Conservation (phyloP, 2,329 filamentous ascomycete species). For the Ceratocystis alfenasii region DNA sequence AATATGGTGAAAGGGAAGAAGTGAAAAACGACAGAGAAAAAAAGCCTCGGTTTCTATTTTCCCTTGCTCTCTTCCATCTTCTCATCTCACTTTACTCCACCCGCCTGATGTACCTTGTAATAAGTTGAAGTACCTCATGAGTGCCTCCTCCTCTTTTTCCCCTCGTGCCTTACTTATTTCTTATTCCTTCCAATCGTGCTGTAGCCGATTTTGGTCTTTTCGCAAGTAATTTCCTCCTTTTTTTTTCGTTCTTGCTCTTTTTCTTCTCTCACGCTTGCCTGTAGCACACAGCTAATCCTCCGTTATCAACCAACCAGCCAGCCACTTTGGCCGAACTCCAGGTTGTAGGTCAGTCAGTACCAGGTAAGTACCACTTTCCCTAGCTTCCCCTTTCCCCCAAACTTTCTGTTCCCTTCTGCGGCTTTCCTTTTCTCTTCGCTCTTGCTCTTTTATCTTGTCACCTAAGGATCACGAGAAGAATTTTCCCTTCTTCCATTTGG, state of each 20-base stretch:
- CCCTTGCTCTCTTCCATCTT: background rate
- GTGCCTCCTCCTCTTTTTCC: background rate
- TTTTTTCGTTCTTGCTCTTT: slow-evolving; percentile 1
- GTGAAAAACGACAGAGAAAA: background rate
- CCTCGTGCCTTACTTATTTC: background rate
- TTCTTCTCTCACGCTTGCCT: background rate
- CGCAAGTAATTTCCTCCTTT: slow-evolving; percentile 18
- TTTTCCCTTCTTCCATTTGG: background rate
- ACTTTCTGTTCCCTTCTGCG: slow-evolving; percentile 6
- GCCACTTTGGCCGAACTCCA: background rate
- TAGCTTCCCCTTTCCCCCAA: slow-evolving; percentile 11
- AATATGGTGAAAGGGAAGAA: background rate
- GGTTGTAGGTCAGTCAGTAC: background rate
- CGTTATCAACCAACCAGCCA: background rate
- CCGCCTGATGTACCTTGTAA: background rate
- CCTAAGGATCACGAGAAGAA: slow-evolving; percentile 8
- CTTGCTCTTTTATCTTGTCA: slow-evolving; percentile 12
- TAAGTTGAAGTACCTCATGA: background rate
- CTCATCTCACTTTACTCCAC: background rate
- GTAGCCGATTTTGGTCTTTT: background rate
- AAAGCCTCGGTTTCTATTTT: background rate
- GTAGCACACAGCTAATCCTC: background rate
- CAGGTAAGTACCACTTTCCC: background rate
- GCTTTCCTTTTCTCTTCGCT: slow-evolving; percentile 2
- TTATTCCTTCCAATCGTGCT: background rate